Conservation (phyloP, 495 filamentous ascomycete species). For the Penicillium cosmopolitanum region DNA sequence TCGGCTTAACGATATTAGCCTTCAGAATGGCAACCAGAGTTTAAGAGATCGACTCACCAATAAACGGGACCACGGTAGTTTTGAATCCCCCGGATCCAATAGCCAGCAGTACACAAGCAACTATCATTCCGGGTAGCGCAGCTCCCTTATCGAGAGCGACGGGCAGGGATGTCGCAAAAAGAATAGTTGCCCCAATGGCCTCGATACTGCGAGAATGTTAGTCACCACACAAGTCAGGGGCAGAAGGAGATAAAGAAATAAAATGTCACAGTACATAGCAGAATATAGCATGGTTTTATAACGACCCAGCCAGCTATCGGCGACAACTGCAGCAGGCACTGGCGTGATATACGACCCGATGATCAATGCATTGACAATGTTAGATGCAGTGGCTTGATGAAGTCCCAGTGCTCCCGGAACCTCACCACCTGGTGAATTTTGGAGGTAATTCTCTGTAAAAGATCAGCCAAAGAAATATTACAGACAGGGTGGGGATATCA, state of each 20-base stretch:
- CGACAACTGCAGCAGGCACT: constrained; percentile 12
- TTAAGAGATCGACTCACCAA: constrained; percentile 8
- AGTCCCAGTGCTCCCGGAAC: constrained; percentile 19
- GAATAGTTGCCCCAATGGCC: constrained; percentile 27
- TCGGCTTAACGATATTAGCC: constrained; percentile 47
- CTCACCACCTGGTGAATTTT: constrained; percentile 13
- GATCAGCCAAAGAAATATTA: neutral
- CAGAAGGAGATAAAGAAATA: neutral
- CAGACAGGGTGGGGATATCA: neutral
- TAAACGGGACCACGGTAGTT: constrained; percentile 14
- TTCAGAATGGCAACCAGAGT: neutral
- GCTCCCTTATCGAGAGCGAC: constrained; percentile 28
- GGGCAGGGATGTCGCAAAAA: constrained; percentile 34
- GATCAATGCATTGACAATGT: constrained; percentile 12
- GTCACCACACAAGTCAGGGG: neutral
- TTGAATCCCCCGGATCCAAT: constrained; percentile 22
- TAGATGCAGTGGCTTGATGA: constrained; percentile 9
- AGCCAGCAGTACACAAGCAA: constrained; percentile 22
- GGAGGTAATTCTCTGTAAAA: constrained; percentile 22
- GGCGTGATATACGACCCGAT: constrained; percentile 11
- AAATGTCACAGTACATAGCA: constrained; percentile 13
- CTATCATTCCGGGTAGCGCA: constrained; percentile 28
- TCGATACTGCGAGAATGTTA: constrained; percentile 21
- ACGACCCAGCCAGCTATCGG: constrained; percentile 17
- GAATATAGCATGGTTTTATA: constrained; percentile 15